phyloP scores from a whole-genome alignment of 768 basidiomycete genomes.

The Rubroboletus satanas region DNA sequence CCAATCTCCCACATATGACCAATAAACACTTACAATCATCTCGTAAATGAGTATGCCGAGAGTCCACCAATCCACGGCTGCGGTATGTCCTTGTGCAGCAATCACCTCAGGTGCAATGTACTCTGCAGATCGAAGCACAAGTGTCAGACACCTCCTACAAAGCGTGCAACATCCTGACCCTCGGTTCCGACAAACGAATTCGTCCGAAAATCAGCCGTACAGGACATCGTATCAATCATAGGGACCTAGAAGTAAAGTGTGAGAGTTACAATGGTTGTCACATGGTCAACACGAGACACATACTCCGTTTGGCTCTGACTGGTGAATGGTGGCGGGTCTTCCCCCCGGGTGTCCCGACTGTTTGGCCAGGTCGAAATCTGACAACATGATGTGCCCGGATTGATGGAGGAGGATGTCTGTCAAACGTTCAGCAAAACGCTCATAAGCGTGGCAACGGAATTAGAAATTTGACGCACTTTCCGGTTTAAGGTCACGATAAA shows the following conservation, averaged over 20 bases:
- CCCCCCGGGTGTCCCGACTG: slow-evolving; percentile 85
- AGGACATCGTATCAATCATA: slow-evolving; percentile 93
- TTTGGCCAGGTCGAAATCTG: slow-evolving; percentile 98
- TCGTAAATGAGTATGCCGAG: slow-evolving; percentile 97
- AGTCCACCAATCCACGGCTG: slow-evolving; percentile 99
- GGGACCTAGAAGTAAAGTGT: slow-evolving; percentile 55
- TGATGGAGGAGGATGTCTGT: slow-evolving; percentile 96
- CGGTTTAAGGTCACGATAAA: slow-evolving; percentile 98
- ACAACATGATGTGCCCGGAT: slow-evolving; percentile 98
- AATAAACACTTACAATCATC: slow-evolving; percentile 79
- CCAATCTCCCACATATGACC: slow-evolving; percentile 24
- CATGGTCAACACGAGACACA: slow-evolving; percentile 26
- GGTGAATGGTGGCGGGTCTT: slow-evolving; percentile 82
- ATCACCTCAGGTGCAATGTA: slow-evolving; percentile 99
- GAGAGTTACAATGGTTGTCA: slow-evolving; percentile 3
- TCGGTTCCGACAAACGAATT: slow-evolving; percentile 99
- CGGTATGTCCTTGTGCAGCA: slow-evolving; percentile 92
- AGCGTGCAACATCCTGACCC: slow-evolving; percentile 48
- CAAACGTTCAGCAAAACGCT: not conserved
- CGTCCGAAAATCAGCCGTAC: slow-evolving; percentile 95
- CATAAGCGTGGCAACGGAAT: slow-evolving; percentile 7
- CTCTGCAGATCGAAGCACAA: slow-evolving; percentile 48
- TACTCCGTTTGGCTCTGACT: slow-evolving; percentile 85
- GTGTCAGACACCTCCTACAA: slow-evolving; percentile 14
- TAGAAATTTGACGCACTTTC: slow-evolving; percentile 70